phyloP scores from a whole-genome alignment of 1,284 basidiomycete genomes.

The Ustilago crameri region DNA sequence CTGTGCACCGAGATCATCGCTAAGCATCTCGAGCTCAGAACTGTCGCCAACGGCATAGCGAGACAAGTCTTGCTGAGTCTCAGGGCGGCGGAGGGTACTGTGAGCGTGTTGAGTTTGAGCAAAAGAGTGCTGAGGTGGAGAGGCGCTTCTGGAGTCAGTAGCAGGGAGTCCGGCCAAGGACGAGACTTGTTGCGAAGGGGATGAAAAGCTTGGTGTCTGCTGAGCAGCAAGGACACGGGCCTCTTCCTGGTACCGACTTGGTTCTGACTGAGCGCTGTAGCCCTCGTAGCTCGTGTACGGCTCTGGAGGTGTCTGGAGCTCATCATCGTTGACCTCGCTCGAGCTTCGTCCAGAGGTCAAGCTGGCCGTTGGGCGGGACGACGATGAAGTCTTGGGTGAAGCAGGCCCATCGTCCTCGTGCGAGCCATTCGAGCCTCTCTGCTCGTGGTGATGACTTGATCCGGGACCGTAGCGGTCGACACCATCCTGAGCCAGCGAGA shows the following conservation, averaged over 20 bases:
- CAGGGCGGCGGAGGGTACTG: not conserved
- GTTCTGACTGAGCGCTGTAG: not conserved
- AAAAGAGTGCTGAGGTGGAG: no score
- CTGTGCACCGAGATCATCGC: conserved; percentile 21
- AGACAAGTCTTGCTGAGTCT: conserved; percentile 3
- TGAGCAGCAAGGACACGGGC: no score
- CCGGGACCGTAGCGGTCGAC: not conserved
- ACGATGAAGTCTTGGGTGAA: conserved; percentile 4
- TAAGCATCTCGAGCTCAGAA: conserved; percentile 32
- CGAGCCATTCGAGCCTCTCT: conserved; percentile 1
- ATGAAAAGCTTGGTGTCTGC: no score
- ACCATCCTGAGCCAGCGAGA: conserved; percentile 15
- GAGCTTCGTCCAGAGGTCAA: conserved; percentile 27
- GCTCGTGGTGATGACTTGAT: not conserved
- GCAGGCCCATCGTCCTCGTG: not conserved
- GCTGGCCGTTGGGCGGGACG: conserved; percentile 16
- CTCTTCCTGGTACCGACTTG: not conserved
- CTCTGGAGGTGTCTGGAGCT: conserved; percentile 43
- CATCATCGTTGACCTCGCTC: conserved; percentile 37
- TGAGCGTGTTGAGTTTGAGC: conserved; percentile 1
- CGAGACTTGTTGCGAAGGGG: no score
- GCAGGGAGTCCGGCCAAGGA: no score
- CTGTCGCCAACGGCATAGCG: conserved; percentile 19
- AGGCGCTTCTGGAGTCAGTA: no score
- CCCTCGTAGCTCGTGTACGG: conserved; percentile 10